Base-by-base conservation (phyloP, 805 yeast species). In the Hanseniaspora clermontiae region DNA sequence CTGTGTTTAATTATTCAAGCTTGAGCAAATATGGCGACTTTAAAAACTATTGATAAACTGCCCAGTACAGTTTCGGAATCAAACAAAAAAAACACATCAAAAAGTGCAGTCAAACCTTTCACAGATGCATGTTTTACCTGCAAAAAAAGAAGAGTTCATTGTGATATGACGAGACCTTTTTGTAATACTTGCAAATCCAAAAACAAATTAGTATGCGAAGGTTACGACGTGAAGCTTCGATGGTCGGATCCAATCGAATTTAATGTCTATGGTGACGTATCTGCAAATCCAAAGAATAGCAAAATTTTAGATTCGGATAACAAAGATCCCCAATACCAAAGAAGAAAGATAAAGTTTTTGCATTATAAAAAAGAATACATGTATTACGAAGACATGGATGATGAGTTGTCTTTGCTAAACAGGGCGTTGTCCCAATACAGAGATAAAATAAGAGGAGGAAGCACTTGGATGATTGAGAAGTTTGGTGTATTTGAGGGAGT, bases 71-170 rank as follows among this genome's bases (percentile, higher is more conserved):
- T 15, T 17, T 29, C 31, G 11, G 48, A 29, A 45, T 11, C 34
- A 9, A 27, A n/a, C 43, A 42, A 43, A 39, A 49, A 36, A 15
- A 12, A 31, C 12, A 12, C 19, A 7, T 49, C 55, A 43, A 64
- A 61, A 59, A 73, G 69, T 59, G 70, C 82, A 58, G 77, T 79
- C 9, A 89, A 88, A 65, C 82, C 93, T 0, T 88, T 87, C 64
- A 81, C 86, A 20, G 57, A 53, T 0, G 96, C 96, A 0, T 89
- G 96, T 65, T 87, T 87, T 73, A 86, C 95, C 0, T 88, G 96
- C 64, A 75, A 96, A 46, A 72, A 82, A 15, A 69, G 96, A 47
- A 85, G 87, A 67, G 82, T 88, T 49, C 81, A 85, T 58, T 89
- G 96, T 68, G 95, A 87, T 65, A 71, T 84, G 57, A 72, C 74